Evolutionary conservation across 176 grass and related monocot species (phyloP), one percentile per base, ranked within the genome.

Genomic region (Carex kokanica): DNA sequence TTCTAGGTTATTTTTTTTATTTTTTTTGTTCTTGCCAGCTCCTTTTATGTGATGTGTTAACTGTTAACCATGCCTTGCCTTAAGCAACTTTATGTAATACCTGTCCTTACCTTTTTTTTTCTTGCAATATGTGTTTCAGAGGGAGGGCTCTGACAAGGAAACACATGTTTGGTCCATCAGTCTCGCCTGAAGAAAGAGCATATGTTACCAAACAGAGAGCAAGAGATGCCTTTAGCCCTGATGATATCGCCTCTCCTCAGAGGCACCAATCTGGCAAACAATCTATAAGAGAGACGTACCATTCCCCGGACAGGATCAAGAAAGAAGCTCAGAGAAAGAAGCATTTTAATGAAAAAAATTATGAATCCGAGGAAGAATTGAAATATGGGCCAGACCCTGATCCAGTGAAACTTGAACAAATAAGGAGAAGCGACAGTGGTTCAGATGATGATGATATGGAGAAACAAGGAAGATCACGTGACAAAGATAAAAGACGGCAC

Each of bases 391-490:
- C 60, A 86, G 83, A 84, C 23, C 81, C 90, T 84, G 83, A 83
- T 38, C 78, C 92, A 61, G 66, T 81, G 20, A 83, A 65, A 80
- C 6, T 70, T 20, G 89, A 89, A 82, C 23, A 83, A 86, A 62
- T 85, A 47, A 80, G 85, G 60, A 87, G 78, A 62, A 83, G 38
- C 65, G 69, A 25, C 80, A 55, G 64, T 15, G 86, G 86, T 83
- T 98, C 89, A 47, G 92, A 72, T 59, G 91, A 84, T 75, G 93
- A 90, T 32, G 83, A 88, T 75, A 70, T 82, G 70, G 86, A 88
- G 45, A 88, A 83, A 81, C 87, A 81, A 60, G 43, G 5, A 1
- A 87, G 57, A 88, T 85, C 86, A 31, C 86, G 80, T 60, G 82
- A 40, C 38, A 52, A 66, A 41, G 92, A 88, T 27, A 99, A 92